Evolutionary conservation across 441 rosid species (phyloP).

Genomic region (Dalechampia spathulata): DNA sequence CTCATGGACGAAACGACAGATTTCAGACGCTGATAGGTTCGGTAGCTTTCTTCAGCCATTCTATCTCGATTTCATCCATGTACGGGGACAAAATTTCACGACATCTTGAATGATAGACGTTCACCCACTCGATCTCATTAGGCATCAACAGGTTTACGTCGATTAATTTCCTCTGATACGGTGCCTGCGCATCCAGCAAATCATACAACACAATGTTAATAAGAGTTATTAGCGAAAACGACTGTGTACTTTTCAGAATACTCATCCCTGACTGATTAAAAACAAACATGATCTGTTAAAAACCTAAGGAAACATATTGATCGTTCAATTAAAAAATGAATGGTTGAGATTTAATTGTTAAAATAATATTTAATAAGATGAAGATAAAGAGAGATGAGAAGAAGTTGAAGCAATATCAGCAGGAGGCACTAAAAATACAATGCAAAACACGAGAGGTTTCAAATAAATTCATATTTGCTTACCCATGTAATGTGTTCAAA

Average conservation of each 20-base stretch:
- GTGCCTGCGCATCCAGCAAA: conserved; percentile 48
- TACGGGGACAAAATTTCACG: conserved; percentile 57
- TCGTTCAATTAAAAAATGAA: too few relatives aligned
- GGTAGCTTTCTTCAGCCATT: conserved; percentile 90
- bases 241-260: too few relatives aligned
- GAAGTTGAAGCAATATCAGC: neutral
- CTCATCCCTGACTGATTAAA: too few relatives aligned
- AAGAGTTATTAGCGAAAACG: neutral
- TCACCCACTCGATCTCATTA: conserved; percentile 74
- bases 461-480: conserved; percentile 16
- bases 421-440: neutral
- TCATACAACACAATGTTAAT: neutral
- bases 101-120: conserved; percentile 67
- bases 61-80: conserved; percentile 58
- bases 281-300: too few relatives aligned
- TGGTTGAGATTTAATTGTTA: too few relatives aligned
- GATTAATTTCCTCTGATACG: conserved; percentile 83
- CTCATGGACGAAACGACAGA: too few relatives aligned
- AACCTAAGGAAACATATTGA: too few relatives aligned
- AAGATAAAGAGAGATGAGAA: too few relatives aligned
- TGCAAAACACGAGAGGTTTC: neutral
- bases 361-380: too few relatives aligned
- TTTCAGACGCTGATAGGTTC: conserved; percentile 60
- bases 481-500: conserved; percentile 99
- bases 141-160: conserved; percentile 40